phyloP scores from a whole-genome alignment of 164 flowering plant species.

The Vitis amurensis region DNA sequence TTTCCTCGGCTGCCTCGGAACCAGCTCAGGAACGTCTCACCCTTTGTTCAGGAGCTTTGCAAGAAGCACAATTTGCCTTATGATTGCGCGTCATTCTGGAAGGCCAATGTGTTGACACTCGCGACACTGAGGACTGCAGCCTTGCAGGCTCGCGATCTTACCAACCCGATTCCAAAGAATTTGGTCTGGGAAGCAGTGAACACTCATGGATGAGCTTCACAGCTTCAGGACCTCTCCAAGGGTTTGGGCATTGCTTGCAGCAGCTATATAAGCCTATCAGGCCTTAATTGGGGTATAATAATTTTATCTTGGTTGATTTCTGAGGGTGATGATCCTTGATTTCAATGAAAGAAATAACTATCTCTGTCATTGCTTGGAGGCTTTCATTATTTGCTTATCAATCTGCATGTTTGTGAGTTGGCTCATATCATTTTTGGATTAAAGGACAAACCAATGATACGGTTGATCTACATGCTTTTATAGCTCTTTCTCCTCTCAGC shows the following conservation, averaged over 20 bases:
- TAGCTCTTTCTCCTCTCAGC: neutral
- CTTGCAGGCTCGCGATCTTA: constrained; percentile 36
- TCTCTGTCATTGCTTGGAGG: constrained; percentile 8
- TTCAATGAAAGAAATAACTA: constrained; percentile 2
- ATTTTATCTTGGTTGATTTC: constrained; percentile 5
- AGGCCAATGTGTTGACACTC: constrained; percentile 34
- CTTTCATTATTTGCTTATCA: neutral
- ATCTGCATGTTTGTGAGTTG: constrained; percentile 3
- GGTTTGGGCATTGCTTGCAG: neutral
- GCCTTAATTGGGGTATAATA: constrained; percentile 1
- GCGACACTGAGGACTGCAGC: constrained; percentile 35
- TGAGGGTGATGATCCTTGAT: constrained; percentile 3
- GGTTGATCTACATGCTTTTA: neutral
- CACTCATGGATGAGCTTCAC: constrained; percentile 40
- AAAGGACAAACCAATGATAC: neutral
- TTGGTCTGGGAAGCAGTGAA: constrained; percentile 58
- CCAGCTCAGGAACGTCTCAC: constrained; percentile 32
- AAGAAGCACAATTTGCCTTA: constrained; percentile 45
- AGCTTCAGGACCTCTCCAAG: neutral
- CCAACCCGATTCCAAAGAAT: constrained; percentile 40
- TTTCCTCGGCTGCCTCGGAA: constrained; percentile 45
- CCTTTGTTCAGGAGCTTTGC: constrained; percentile 38
- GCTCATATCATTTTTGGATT: constrained; percentile 6
- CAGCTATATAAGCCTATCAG: neutral
- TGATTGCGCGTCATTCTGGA: constrained; percentile 29